Evolutionary conservation across 1,284 basidiomycete genomes (phyloP), one percentile per base, ranked within the genome.

Genomic region (Puccinia coronata): DNA sequence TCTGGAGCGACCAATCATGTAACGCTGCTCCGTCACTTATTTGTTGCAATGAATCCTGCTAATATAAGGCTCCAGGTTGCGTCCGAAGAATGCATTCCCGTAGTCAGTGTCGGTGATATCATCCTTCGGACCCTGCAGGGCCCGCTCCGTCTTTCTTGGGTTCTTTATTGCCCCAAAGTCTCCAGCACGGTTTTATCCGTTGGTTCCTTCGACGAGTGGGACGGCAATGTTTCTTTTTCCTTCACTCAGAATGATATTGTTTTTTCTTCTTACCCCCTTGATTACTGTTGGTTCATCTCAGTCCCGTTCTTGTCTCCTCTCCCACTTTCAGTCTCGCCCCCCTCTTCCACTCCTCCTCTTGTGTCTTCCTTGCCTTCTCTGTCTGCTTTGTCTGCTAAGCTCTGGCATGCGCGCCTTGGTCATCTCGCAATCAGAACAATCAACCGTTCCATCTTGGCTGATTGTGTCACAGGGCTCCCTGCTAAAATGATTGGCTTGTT

Each of bases 1-100:
- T 28, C 69, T 0, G 69, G 69, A 16, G 69, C 69, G 1, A 51
- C 69, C n/a, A 31, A 71, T 31, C 69, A 71, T 55, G 69, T 71
- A 71, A 71, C 25, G 34, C 34, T 28, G 2, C 43, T 25, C 12
- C 47, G 14, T 1, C 0, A 18, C 5, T 41, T n/a, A 0, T 41
- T 65, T 8, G 25, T 39, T 41, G n/a, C 39, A 23, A 5, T 73
- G 8, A 1, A 41, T 3, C 25, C 25, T 4, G 4, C 49, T 51
- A n/a, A 70, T 31, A 16, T 70, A 14, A 43, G 6, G 2, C 25
- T 49, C 5, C 49, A 18, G 12, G 67, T 70, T 18, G 67, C 67
- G n/a, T 70, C 67, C 12, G 25, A 70, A 53, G 67, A 70, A 34
- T 18, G 31, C 11, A 16, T 70, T 53, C 12, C 25, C 16, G 47